Evolutionary conservation across 2,329 filamentous ascomycete genomes (phyloP), one percentile per base, ranked within the genome.

Genomic region (Reticulascus tulasneorum): DNA sequence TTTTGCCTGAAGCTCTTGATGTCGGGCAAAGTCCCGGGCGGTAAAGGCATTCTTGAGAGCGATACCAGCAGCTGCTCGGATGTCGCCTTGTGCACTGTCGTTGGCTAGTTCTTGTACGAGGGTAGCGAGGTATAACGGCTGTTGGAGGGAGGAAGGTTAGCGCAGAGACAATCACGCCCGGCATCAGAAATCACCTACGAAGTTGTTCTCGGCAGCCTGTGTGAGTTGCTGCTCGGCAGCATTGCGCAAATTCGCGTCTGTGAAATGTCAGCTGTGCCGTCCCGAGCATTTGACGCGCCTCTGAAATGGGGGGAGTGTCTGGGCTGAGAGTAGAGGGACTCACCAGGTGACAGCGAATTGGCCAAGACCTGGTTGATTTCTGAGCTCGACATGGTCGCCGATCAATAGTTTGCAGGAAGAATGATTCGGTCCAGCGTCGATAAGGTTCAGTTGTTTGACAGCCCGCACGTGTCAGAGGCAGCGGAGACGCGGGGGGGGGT

Each of bases 31-130:
- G 66, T 98, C 93, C 73, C 93, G 85, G 56, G 90, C 86, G 58
- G 87, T 88, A 71, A 98, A 97, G 55, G 93, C 86, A 75, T 98
- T 98, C 72, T 98, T 98, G 58, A 98, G 75, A 52, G 93, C 91
- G 53, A 98, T 79, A 79, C 90, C 93, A 54, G 93, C 93, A 51
- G 93, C 91, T 52, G 87, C 85, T 75, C 93, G 85, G 59, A 96
- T 93, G 59, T 87, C 79, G 48, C 85, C 77, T 58, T 86, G 75
- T 49, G 85, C 82, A 51, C 79, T 76, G 58, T 97, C 91, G 67
- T 96, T 95, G 59, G 90, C 89, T 56, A 98, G 81, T 67, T 94
- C 88, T 67, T 87, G 84, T 50, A 93, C 91, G 59, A 98, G 85
- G 47, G 89, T 93, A 50, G 84, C 81, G 50, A 97, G 82, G 69